A percentile compares a stretch with the other conserved stretches of the same genome.
These are phyloP conservation scores for Trichoderma hamatum DNA, from an alignment of 2,329 filamentous ascomycete genomes.

Conservation along the genomic window DNA sequence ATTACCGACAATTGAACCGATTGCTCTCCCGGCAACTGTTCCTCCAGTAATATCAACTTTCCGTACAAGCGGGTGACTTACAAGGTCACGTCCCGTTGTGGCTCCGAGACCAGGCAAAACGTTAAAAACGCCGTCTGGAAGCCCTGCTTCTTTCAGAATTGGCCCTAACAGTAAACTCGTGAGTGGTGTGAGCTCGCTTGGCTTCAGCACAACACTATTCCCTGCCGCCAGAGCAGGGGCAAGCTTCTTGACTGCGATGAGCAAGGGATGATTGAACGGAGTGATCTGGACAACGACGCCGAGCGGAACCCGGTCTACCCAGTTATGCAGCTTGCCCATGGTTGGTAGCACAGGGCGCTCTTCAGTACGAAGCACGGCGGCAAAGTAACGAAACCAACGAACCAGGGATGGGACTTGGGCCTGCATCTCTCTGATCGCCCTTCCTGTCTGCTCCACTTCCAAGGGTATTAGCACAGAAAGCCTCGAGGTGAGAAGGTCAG, in stretches of 20 bases:
- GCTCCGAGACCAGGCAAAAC: slow-evolving; percentile 60
- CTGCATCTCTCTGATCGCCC: slow-evolving; percentile 69
- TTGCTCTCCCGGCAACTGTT: slow-evolving; percentile 69
- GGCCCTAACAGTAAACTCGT: slow-evolving; percentile 61
- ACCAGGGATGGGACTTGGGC: slow-evolving; percentile 68
- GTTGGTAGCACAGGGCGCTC: slow-evolving; percentile 69
- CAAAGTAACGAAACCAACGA: slow-evolving; percentile 74
- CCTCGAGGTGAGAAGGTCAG: slow-evolving; percentile 54
- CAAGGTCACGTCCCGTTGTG: slow-evolving; percentile 56
- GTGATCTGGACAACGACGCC: slow-evolving; percentile 62
- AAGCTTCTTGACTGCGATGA: slow-evolving; percentile 63
- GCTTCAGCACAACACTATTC: slow-evolving; percentile 63
- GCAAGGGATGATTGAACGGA: slow-evolving; percentile 61
- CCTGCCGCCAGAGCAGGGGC: slow-evolving; percentile 63
- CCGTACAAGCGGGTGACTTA: slow-evolving; percentile 54
- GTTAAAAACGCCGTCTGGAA: slow-evolving; percentile 71
- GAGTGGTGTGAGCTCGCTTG: slow-evolving; percentile 64
- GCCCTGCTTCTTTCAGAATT: slow-evolving; percentile 66
- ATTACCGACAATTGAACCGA: slow-evolving; percentile 65
- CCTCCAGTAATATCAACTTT: slow-evolving; percentile 78
- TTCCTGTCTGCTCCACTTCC: slow-evolving; percentile 70
- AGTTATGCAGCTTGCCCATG: slow-evolving; percentile 61
- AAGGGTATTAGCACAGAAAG: slow-evolving; percentile 62
- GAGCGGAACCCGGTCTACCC: slow-evolving; percentile 56
- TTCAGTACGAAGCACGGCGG: slow-evolving; percentile 66